These are phyloP conservation scores for Xanthoparmelia taractica DNA, from an alignment of 495 filamentous ascomycete genomes.

Conservation along the genomic window DNA sequence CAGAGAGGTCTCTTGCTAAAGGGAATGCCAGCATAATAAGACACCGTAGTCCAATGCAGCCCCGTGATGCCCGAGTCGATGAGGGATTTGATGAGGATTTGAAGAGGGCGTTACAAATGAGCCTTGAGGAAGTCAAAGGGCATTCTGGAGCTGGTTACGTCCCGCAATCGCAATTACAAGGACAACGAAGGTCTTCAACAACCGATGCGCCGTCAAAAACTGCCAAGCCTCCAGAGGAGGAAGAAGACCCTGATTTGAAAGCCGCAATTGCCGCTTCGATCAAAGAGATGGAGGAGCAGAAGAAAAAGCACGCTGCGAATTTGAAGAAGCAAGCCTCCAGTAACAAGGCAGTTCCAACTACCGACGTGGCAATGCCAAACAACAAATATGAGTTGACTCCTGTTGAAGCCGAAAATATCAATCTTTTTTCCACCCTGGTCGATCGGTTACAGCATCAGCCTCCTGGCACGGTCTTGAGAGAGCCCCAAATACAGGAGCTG, in stretches of 20 bases:
- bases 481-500: conserved; percentile 95
- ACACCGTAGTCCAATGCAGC: conserved; percentile 64
- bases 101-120: conserved; percentile 89
- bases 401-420: conserved; percentile 94
- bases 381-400: conserved; percentile 92
- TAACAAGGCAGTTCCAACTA: conserved; percentile 37
- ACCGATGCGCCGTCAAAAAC: conserved; percentile 33
- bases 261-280: conserved; percentile 96
- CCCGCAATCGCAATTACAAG: conserved; percentile 47
- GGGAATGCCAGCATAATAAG: conserved; percentile 48
- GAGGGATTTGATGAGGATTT: conserved; percentile 94
- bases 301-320: conserved; percentile 74
- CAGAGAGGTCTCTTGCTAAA: conserved; percentile 31
- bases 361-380: conserved; percentile 52
- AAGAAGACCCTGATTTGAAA: conserved; percentile 88
- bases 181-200: conserved; percentile 33
- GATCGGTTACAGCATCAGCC: conserved; percentile 93
- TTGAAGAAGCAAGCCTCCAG: conserved; percentile 63
- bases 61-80: conserved; percentile 72
- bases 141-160: conserved; percentile 59
- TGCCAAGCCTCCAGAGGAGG: conserved; percentile 48
- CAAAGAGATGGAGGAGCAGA: conserved; percentile 96
- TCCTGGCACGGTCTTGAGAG: conserved; percentile 85
- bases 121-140: conserved; percentile 80
- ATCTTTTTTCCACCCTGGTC: conserved; percentile 88